Evolutionary conservation across 1,139 yeast species (phyloP), one percentile per base, ranked within the genome.

Genomic region (Lodderomyces parapsilosis): DNA sequence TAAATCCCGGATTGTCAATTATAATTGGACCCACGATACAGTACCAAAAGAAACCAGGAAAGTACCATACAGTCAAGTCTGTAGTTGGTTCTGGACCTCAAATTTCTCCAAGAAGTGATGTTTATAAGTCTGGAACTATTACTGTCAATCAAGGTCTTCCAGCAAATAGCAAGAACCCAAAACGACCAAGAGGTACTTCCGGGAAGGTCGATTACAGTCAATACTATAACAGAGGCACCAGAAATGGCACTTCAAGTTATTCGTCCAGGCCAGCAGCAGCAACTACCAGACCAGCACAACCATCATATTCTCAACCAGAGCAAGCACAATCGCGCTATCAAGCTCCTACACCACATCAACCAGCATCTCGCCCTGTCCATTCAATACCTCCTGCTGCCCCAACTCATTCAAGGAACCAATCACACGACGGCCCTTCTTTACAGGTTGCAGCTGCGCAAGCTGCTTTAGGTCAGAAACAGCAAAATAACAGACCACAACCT

Each of bases 31-130:
- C 87, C 5, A 78, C 87, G 0, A 77, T 94, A 45, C 80, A 79
- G 48, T 94, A 93, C 63, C 88, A 84, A 64, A 94, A 93, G 76
- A 93, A 91, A 59, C 90, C 97, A 1, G 96, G 96, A 3, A 86
- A 85, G 59, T 68, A 76, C 48, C 93, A 89, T 47, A 63, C 78
- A 3, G 85, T 94, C 50, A 91, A 87, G 61, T 80, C 86, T 54
- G 79, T 74, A 38, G 60, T 73, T 38, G 84, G 83, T 43, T 73
- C 70, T 28, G 65, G 81, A 8, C 83, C 86, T 2, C 58, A 58
- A 19, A 63, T 69, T 14, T 90, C 94, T 4, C 63, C 60, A 9
- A 60, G 77, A 49, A 76, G 86, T 38, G 99, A 93, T 62, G 49
- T 68, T 10, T 94, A 94, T 68, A 94, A 93, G 68, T 88, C 96